Evolutionary conservation across 2,329 filamentous ascomycete genomes (phyloP).

Genomic region (Gremmenia infestans): DNA sequence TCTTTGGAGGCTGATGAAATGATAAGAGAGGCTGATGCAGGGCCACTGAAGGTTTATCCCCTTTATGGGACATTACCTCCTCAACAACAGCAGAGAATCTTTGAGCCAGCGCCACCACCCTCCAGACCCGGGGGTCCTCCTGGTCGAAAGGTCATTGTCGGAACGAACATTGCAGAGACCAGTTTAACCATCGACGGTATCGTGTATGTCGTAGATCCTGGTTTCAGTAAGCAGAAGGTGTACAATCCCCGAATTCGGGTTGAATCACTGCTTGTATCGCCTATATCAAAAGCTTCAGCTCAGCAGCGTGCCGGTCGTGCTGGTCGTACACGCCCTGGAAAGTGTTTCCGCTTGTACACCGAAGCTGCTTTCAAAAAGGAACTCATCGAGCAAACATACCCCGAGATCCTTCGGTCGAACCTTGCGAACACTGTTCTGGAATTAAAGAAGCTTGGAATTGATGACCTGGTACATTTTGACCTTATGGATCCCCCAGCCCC

Average conservation of each 20-base stretch:
- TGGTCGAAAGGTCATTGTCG: constrained; percentile 89
- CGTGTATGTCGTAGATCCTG: constrained; percentile 97
- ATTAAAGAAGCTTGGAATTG: constrained; percentile 92
- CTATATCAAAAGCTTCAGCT: constrained; percentile 95
- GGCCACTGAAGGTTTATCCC: constrained; percentile 84
- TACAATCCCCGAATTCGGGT: constrained; percentile 97
- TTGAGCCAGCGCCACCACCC: constrained; percentile 77
- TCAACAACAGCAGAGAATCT: constrained; percentile 90
- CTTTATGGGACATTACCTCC: constrained; percentile 92
- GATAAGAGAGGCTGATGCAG: constrained; percentile 83
- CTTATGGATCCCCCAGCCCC: constrained; percentile 97
- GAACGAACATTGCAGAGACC: constrained; percentile 97
- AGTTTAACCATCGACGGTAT: constrained; percentile 97
- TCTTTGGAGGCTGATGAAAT: constrained; percentile 86
- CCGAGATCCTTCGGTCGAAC: constrained; percentile 92
- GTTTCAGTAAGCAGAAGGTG: constrained; percentile 99
- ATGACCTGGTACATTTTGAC: constrained; percentile 96
- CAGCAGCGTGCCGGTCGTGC: constrained; percentile 98
- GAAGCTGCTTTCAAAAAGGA: constrained; percentile 96
- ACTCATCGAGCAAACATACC: constrained; percentile 94
- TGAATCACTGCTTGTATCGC: constrained; percentile 93
- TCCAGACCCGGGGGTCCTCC: constrained; percentile 71
- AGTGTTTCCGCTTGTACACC: constrained; percentile 96
- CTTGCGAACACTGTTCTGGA: constrained; percentile 92
- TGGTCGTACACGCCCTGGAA: constrained; percentile 95